Percentiles rank a stretch among this genome's conserved stretches.
phyloP scores from a whole-genome alignment of 2,329 filamentous ascomycete genomes.

The Metarhizium guizhouense region DNA sequence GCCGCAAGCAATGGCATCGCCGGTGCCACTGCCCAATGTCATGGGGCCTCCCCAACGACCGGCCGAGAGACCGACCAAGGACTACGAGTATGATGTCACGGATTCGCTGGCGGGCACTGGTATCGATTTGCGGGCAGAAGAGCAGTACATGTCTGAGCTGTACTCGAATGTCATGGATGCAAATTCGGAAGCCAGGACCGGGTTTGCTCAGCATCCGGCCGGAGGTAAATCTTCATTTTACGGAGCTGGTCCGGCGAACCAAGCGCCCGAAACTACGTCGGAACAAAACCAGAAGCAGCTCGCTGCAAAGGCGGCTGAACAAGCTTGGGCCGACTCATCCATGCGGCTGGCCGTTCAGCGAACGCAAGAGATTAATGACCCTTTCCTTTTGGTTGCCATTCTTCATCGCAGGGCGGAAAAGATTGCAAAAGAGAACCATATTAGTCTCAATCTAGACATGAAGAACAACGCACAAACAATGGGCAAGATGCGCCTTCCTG shows the following conservation, averaged over 20 bases:
- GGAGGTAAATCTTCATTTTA: slow-evolving; percentile 51
- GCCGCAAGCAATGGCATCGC: slow-evolving; percentile 14
- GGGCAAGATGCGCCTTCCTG: slow-evolving; percentile 40
- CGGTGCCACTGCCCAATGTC: slow-evolving; percentile 18
- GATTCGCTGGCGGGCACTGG: slow-evolving; percentile 79
- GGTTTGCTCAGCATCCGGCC: slow-evolving; percentile 42
- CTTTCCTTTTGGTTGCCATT: slow-evolving; percentile 61
- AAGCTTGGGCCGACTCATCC: slow-evolving; percentile 57
- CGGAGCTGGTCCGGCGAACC: slow-evolving; percentile 56
- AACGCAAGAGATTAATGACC: slow-evolving; percentile 62
- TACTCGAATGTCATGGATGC: slow-evolving; percentile 44
- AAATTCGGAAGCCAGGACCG: slow-evolving; percentile 37
- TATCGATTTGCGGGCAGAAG: slow-evolving; percentile 79
- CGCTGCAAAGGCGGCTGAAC: slow-evolving; percentile 55
- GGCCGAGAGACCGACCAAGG: slow-evolving; percentile 53
- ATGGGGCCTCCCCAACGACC: slow-evolving; percentile 55
- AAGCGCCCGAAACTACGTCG: slow-evolving; percentile 40
- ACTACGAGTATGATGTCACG: slow-evolving; percentile 62
- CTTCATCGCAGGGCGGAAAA: slow-evolving; percentile 49
- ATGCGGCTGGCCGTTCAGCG: slow-evolving; percentile 49
- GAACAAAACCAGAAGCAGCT: slow-evolving; percentile 52
- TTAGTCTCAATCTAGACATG: slow-evolving; percentile 46
- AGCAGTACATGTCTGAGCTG: slow-evolving; percentile 66
- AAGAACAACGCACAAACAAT: slow-evolving; percentile 36
- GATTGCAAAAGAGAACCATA: slow-evolving; percentile 48